Conservation (phyloP, 345 rosid genomes). For the Dimocarpus longan region DNA sequence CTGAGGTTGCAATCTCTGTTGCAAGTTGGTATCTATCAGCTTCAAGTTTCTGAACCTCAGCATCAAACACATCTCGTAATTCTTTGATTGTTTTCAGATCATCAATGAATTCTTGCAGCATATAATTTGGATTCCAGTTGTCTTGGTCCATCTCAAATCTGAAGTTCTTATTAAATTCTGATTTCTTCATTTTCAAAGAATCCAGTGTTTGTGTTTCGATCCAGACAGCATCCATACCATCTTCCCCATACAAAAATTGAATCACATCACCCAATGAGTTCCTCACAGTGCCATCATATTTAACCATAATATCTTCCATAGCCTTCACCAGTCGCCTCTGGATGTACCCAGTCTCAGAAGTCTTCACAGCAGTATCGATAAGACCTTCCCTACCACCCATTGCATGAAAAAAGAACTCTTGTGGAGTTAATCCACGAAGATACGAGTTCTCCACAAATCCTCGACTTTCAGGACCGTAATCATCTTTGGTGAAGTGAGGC, state of each 20-base stretch:
- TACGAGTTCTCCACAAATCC: constrained; percentile 99
- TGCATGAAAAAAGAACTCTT: constrained; percentile 98
- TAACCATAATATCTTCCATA: constrained; percentile 99
- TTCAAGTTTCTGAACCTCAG: constrained; percentile 90
- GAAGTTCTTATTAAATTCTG: constrained; percentile 75
- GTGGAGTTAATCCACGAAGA: constrained; percentile 97
- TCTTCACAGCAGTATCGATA: constrained; percentile 97
- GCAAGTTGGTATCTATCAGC: constrained; percentile 86
- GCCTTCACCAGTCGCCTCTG: constrained; percentile 99
- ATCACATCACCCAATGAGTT: constrained; percentile 97
- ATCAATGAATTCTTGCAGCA: constrained; percentile 80
- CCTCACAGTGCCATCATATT: constrained; percentile 97
- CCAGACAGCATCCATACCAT: constrained; percentile 99
- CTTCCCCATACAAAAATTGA: constrained; percentile 98
- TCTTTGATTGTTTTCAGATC: constrained; percentile 89
- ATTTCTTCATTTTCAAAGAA: constrained; percentile 85
- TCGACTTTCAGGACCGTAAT: constrained; percentile 97
- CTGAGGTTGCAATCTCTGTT: constrained; percentile 90
- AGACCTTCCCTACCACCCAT: constrained; percentile 99
- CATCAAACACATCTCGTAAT: constrained; percentile 89
- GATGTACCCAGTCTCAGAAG: constrained; percentile 98
- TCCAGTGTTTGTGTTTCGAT: constrained; percentile 93
- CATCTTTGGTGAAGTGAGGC: constrained; percentile 98
- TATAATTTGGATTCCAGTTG: constrained; percentile 84
- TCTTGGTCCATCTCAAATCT: constrained; percentile 84